Base-by-base conservation (phyloP, 495 filamentous ascomycete genomes). In the Pyronema domesticum region DNA sequence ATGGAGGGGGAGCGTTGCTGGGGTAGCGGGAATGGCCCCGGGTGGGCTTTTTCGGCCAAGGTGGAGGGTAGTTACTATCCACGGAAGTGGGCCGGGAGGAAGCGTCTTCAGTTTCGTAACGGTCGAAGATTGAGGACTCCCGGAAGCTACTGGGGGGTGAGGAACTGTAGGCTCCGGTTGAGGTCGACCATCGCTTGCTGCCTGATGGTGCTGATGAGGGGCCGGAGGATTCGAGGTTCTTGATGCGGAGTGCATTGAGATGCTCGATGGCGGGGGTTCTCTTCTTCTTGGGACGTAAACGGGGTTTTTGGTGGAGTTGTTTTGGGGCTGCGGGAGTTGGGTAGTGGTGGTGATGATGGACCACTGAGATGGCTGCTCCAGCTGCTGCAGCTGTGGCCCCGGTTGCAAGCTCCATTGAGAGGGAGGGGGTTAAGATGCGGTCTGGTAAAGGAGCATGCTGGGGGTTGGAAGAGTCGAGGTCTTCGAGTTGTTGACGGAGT, bases 281-380 rank as follows among this genome's bases (percentile, higher is more conserved):
- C 35, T 46, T 37, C n/a, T 43, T 9, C 43, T 46, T 13, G 50
- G 44, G 19, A 39, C 45, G 13, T 37, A 49, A 4, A 40, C n/a
- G 35, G 61, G 57, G 55, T 60, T 67, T 9, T 57, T 58, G 33
- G 46, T 53, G 3, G 59, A 34, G 39, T 57, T 43, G 2, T 54
- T 47, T 37, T 36, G 13, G 5, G 63, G 34, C 36, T 4, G 11
- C 19, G 47, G 23, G 23, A 6, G 76, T 72, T 37, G 82, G 75
- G 64, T 95, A 89, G 57, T 94, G 87, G 62, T 95, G 88, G 40
- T 95, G 82, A 62, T 95, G 89, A 37, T 94, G 69, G 60, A 85
- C 83, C 60, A 86, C 82, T 9, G 80, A 79, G 17, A 30, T 30
- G 23, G 23, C 23, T 30, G 23, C 23, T 30, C 39, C 50, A 42